Evolutionary conservation across 495 filamentous ascomycete genomes (phyloP), one percentile per base, ranked within the genome.

Genomic region (Echria macrotheca): DNA sequence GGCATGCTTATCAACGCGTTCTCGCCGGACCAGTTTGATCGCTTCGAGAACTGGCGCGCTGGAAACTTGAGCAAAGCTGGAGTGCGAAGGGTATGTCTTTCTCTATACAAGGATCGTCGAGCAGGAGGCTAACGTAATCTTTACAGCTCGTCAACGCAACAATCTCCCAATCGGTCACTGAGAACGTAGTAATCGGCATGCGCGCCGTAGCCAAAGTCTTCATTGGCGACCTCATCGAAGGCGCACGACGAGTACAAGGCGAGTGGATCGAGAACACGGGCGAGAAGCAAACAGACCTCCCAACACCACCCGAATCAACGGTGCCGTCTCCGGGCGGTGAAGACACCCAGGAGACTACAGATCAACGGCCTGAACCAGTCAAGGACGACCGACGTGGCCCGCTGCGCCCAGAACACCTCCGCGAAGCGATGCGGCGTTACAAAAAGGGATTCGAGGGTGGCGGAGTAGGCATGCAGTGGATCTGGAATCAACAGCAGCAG

Each of bases 171-270:
- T 93, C 87, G 15, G 88, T 91, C 3, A 84, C 88, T 3, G 75
- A 79, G 11, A 83, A 78, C 41, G 84, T 95, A 22, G 82, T 91
- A 31, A 83, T 83, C 17, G 86, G 84, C 19, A 83, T 95, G 57
- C 86, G 85, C 41, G 81, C 84, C 2, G 87, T 86, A 46, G 83
- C 85, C 25, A 96, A 96, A 64, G 76, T 89, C 50, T 95, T 87
- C 63, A 78, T 87, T 6, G 89, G 89, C 40, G 82, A 89, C 43
- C 76, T 96, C 44, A 82, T 95, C 43, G 88, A 95, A 63, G 76
- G 78, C 44, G 89, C 90, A 1, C 76, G 86, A 23, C 80, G 81
- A 10, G 80, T 96, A 4, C 90, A 94, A 65, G 71, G 72, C 37
- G 82, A 96, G 68, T 91, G 85, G 86, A 69, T 81, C 29, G 75